phyloP scores from a whole-genome alignment of 2,329 filamentous ascomycete species.

The Epichloe coenophiala region DNA sequence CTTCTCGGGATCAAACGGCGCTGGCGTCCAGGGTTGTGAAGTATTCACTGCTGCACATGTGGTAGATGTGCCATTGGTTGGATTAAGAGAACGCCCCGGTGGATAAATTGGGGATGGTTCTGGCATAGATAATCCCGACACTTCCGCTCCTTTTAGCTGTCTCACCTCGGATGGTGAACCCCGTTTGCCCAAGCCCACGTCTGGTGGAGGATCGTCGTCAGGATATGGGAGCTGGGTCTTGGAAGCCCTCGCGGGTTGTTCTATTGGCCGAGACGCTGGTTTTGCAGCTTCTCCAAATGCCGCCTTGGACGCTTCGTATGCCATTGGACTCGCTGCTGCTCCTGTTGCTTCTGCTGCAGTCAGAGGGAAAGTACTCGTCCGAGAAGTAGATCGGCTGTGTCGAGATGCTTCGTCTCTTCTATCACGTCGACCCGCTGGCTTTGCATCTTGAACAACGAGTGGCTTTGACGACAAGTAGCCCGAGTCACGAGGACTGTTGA shows the following conservation, averaged over 20 bases:
- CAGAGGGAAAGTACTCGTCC: slow-evolving; percentile 19
- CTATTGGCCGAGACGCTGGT: slow-evolving; percentile 13
- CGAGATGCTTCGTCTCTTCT: slow-evolving; percentile 10
- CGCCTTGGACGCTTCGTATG: background rate
- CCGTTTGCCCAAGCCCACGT: slow-evolving; percentile 12
- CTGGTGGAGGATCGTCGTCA: slow-evolving; percentile 19
- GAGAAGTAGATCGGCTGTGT: slow-evolving; percentile 19
- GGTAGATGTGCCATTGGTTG: background rate
- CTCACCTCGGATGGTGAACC: background rate
- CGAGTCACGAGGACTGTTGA: slow-evolving; percentile 16
- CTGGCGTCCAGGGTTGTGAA: slow-evolving; percentile 30
- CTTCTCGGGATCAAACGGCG: slow-evolving; percentile 28
- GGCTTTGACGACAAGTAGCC: slow-evolving; percentile 21
- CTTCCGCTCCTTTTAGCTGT: background rate
- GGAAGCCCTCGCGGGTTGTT: slow-evolving; percentile 5
- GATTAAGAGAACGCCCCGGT: background rate
- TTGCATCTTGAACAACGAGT: slow-evolving; percentile 21
- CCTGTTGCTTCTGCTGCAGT: slow-evolving; percentile 17
- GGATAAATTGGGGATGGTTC: background rate
- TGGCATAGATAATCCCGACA: slow-evolving; percentile 13
- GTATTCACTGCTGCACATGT: slow-evolving; percentile 6
- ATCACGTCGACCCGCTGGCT: slow-evolving; percentile 9
- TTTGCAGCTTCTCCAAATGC: background rate
- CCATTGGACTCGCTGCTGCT: slow-evolving; percentile 4
- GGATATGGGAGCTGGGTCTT: slow-evolving; percentile 23